phyloP scores from a whole-genome alignment of 1,139 yeast genomes.

The Ogataea hybrid region DNA sequence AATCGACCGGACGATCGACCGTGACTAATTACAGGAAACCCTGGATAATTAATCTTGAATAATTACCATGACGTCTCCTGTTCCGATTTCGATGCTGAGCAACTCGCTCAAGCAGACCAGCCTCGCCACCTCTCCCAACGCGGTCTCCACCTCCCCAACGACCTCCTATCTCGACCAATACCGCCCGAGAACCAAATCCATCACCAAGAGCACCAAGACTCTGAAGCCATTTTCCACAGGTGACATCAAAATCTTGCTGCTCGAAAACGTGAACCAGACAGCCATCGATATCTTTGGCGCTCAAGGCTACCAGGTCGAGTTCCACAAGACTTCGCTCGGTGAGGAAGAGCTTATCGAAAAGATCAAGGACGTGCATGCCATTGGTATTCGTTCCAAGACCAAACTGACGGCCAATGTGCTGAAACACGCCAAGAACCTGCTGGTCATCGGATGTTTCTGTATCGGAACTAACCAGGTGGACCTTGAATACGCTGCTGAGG shows the following conservation, averaged over 20 bases:
- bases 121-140: constrained; percentile 55
- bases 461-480: constrained; percentile 99
- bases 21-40: constrained; percentile 8
- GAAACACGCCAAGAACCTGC: constrained; percentile 83
- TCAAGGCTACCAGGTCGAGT: constrained; percentile 97
- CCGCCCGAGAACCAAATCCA: constrained; percentile 38
- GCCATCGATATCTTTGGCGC: constrained; percentile 81
- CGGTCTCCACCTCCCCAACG: constrained; percentile 75
- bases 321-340: constrained; percentile 82
- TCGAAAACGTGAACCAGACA: constrained; percentile 91
- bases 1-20: constrained; percentile 10
- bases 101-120: constrained; percentile 57
- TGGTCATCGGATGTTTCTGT: constrained; percentile 96
- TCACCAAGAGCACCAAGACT: constrained; percentile 56
- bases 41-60: constrained; percentile 1
- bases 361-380: constrained; percentile 90
- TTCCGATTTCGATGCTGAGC: constrained; percentile 56
- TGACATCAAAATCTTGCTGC: constrained; percentile 83
- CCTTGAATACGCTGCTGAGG: constrained; percentile 84
- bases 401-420: constrained; percentile 77
- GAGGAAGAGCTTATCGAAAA: constrained; percentile 95
- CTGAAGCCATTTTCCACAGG: constrained; percentile 89
- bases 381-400: constrained; percentile 97
- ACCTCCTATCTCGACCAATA: constrained; percentile 49
- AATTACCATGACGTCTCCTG: constrained; percentile 58